These are phyloP conservation scores for Termitomyces sp. DNA, from an alignment of 768 basidiomycete genomes.

Conservation along the genomic window DNA sequence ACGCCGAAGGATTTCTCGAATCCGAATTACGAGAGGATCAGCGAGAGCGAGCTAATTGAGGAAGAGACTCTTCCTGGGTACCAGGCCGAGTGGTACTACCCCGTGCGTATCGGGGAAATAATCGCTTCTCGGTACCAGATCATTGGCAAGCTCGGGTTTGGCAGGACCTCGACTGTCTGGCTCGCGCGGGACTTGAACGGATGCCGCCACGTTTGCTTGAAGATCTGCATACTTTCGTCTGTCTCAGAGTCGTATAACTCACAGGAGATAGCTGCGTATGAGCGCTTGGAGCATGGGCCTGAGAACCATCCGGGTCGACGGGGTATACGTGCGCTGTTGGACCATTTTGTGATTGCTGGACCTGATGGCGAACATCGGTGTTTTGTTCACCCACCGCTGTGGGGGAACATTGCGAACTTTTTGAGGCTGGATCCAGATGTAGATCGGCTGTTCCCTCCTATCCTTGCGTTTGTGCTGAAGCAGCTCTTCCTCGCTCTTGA, in stretches of 20 bases:
- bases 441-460: not conserved
- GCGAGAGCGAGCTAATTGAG: not conserved
- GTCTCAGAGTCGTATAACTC: not conserved
- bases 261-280: not conserved
- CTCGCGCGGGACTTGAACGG: conserved; percentile 19
- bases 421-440: not conserved
- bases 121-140: conserved; percentile 24
- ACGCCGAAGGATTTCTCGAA: not conserved
- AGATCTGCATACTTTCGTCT: conserved; percentile 6
- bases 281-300: not conserved
- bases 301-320: not conserved
- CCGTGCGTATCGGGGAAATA: conserved; percentile 26
- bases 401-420: not conserved
- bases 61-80: conserved; percentile 22
- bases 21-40: not conserved
- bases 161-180: conserved; percentile 16
- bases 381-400: conserved; percentile 1
- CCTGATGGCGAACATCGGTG: not conserved
- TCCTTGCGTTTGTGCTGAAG: not conserved
- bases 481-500: conserved; percentile 11
- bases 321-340: not conserved
- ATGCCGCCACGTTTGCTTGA: conserved; percentile 9
- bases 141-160: conserved; percentile 27
- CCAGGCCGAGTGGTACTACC: conserved; percentile 19
- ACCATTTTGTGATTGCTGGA: not conserved